Base-by-base conservation (phyloP, 805 yeast species). In the Starmerella apis region DNA sequence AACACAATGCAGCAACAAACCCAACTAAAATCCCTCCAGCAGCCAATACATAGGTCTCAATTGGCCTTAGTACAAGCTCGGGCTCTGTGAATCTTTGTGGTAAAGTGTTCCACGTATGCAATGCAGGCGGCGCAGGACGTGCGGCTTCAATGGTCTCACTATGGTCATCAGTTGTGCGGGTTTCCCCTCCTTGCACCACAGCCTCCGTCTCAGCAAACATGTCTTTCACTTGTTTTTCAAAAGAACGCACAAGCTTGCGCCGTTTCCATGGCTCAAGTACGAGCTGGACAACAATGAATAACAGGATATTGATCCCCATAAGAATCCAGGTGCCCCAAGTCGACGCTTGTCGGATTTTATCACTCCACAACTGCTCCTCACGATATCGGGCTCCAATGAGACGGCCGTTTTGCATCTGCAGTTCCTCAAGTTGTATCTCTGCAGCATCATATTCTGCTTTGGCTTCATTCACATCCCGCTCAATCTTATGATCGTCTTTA, bases 311-410 rank as follows among this genome's bases (percentile, higher is more conserved):
- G 55, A 86, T 75, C 1, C 86, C 92, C 94, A 88, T 86, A 38
- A 92, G 71, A 3, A 81, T 69, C 74, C 92, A 79, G 0, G 99
- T 92, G 2, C 97, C 98, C 94, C 96, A 92, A 0, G 97, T 88
- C 5, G 95, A 85, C 4, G 94, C 86, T 56, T 88, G 76, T 53
- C 98, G 72, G 52, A 92, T 92, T 65, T 88, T 88, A 67, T 92
- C 98, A 1, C 96, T 86, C 97, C 98, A 92, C 7, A 92, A 79
- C 65, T 92, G 97, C 61, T 92, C 99, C 64, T 92, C 97, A 55
- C 90, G 95, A 61, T 92, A 92, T 58, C 97, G 71, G 1, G 87
- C 80, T 61, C 90, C 71, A 16, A 92, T 92, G 52, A 85, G 81
- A 50, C 80, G 80, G 16, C 86, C 80, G 43, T 87, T 67, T 50